phyloP scores from a whole-genome alignment of 192 early-diverging fungal species.

The Bifiguratus adelaidae region DNA sequence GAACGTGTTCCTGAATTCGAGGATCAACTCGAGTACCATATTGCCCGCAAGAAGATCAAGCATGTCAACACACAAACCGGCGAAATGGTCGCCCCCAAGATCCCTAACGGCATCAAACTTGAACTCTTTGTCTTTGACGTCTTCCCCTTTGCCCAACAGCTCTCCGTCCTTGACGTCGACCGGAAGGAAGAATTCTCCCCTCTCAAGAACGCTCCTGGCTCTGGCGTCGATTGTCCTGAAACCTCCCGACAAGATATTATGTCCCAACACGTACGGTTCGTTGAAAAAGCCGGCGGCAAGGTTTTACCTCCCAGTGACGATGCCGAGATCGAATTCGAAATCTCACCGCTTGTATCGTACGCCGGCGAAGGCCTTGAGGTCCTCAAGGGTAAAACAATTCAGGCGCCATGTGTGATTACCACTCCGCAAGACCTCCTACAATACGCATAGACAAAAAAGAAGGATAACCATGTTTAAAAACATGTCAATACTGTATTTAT shows the following conservation, averaged over 20 bases:
- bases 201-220: conserved; percentile 83
- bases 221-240: conserved; percentile 72
- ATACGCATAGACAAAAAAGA: too few relatives aligned
- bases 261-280: conserved; percentile 62
- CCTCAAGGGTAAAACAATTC: conserved; percentile 43
- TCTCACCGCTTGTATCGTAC: conserved; percentile 74
- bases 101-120: conserved; percentile 83
- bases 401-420: conserved; percentile 5
- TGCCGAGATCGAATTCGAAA: conserved; percentile 48
- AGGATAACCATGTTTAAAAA: too few relatives aligned
- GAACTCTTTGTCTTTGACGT: conserved; percentile 97
- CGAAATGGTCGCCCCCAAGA: conserved; percentile 43
- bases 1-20: conserved; percentile 59
- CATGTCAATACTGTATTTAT: too few relatives aligned
- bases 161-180: conserved; percentile 78
- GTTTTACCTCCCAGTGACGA: conserved; percentile 28
- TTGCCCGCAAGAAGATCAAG: conserved; percentile 88
- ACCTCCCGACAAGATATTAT: conserved; percentile 75
- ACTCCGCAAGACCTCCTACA: conserved; percentile 7
- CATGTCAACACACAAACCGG: conserved; percentile 62
- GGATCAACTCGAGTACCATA: conserved; percentile 70
- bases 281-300: conserved; percentile 62
- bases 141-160: conserved; percentile 59
- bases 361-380: conserved; percentile 77
- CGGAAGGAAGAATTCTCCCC: conserved; percentile 87